Evolutionary conservation across 352 stramenopile genomes (phyloP), one percentile per base, ranked within the genome.

Genomic region (Pythium insidiosum): DNA sequence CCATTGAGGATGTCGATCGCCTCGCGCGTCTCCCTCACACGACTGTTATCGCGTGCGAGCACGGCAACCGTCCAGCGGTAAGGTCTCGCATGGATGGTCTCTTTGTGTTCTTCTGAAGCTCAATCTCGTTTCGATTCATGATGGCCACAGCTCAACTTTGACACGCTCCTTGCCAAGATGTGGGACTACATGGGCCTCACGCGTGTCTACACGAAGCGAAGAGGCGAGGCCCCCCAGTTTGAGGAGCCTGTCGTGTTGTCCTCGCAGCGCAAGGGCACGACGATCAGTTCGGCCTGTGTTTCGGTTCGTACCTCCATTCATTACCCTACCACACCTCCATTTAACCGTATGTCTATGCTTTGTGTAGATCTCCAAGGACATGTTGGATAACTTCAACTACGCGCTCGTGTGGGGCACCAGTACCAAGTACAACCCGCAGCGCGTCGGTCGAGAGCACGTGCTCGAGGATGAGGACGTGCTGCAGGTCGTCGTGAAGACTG

Each of bases 401-500:
- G 95, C 92, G 13, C 64, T 98, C 34, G 95, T 99, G 40, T 99
- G 97, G 97, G 97, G 97, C 10, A 96, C 83, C 22, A 97, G 82
- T 50, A 97, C 96, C 18, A 99, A 99, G 59, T 97, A 99, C 66
- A 96, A 97, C 43, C 96, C 96, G 7, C 96, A 99, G 73, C 86
- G 94, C 44, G 78, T 92, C 28, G 96, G 96, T 42, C 85, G 98
- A 37, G 83, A 88, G 40, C 97, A 99, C 60, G 68, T 84, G 13
- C 66, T 99, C 10, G 60, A 94, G 25, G 97, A 99, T 69, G 95
- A 99, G 74, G 97, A 99, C 67, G 96, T 99, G 19, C 61, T 98
- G 37, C 92, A 98, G 56, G 95, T 99, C 49, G 95, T 99, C 16
- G 95, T 96, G 26, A 98, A 99, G 67, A 99, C 97, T 2, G 95